A percentile compares a stretch with the other conserved stretches of the same genome.
Evolutionary conservation across 1,284 basidiomycete genomes (phyloP).

Genomic region (Ceratobasidium sp.): DNA sequence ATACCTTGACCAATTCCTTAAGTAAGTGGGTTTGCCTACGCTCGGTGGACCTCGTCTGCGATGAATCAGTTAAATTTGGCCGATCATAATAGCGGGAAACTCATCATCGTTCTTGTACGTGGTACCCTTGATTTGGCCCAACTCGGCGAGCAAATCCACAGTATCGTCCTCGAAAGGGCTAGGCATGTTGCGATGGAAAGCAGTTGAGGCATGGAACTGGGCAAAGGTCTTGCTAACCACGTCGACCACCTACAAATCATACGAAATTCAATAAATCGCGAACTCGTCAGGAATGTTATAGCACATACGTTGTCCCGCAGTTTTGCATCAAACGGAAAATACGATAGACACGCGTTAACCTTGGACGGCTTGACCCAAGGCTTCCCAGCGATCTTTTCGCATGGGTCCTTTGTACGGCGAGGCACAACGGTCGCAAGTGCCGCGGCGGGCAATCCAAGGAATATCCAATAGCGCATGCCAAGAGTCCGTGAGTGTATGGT

Average conservation of each 20-base stretch:
- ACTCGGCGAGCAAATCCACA: slow-evolving; percentile 60
- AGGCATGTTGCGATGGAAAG: slow-evolving; percentile 63
- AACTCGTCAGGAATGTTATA: too few relatives aligned
- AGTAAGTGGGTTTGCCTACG: slow-evolving; percentile 36
- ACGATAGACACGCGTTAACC: slow-evolving; percentile 60
- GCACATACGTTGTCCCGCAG: slow-evolving; percentile 42
- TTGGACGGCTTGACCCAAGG: slow-evolving; percentile 62
- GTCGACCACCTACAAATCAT: slow-evolving; percentile 58
- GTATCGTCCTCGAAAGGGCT: slow-evolving; percentile 61
- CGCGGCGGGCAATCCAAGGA: neutral
- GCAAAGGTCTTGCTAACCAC: slow-evolving; percentile 64
- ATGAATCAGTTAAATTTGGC: neutral
- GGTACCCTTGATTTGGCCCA: slow-evolving; percentile 58
- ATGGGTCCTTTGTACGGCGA: slow-evolving; percentile 55
- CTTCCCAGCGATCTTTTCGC: slow-evolving; percentile 59
- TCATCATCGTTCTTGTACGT: slow-evolving; percentile 61
- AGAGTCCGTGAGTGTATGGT: neutral
- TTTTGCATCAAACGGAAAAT: slow-evolving; percentile 42
- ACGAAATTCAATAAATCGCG: neutral
- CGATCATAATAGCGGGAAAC: slow-evolving; percentile 4
- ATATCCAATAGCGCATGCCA: neutral
- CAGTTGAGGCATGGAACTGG: slow-evolving; percentile 64
- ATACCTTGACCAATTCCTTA: neutral
- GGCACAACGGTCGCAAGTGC: neutral
- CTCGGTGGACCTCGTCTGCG: slow-evolving; percentile 39